These are phyloP conservation scores for Lactifluus piperatus DNA, from an alignment of 768 basidiomycete genomes.

Conservation along the genomic window DNA sequence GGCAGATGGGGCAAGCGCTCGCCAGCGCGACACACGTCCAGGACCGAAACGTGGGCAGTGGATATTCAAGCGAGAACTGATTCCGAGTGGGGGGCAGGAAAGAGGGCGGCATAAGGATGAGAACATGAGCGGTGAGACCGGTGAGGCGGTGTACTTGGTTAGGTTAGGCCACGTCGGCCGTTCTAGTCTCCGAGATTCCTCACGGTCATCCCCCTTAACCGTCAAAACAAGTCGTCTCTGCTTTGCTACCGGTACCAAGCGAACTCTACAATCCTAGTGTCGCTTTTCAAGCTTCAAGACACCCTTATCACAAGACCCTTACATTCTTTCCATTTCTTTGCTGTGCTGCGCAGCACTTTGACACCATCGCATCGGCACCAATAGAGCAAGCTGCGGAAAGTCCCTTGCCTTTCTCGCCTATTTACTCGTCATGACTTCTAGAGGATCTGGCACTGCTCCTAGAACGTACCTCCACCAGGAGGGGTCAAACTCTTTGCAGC, in stretches of 20 bases:
- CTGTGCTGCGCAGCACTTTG: constrained; percentile 5
- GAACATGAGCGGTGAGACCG: too few relatives aligned
- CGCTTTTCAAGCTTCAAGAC: too few relatives aligned
- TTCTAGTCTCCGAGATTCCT: too few relatives aligned
- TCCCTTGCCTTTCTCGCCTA: background rate
- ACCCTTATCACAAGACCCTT: background rate
- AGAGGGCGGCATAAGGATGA: too few relatives aligned
- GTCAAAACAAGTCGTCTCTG: too few relatives aligned
- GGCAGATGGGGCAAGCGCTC: background rate
- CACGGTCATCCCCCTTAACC: background rate
- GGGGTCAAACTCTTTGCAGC: background rate
- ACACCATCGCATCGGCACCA: background rate
- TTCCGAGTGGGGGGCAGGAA: background rate
- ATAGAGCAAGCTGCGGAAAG: background rate
- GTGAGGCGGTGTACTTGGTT: too few relatives aligned
- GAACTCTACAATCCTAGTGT: background rate
- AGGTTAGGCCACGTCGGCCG: too few relatives aligned
- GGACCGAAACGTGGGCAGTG: background rate
- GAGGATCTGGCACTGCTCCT: background rate
- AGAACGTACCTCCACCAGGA: constrained; percentile 4
- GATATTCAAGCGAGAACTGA: background rate
- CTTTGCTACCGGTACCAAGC: background rate
- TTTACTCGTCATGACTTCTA: background rate
- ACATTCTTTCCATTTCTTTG: background rate
- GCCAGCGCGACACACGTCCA: background rate